Conservation (phyloP, 2,329 filamentous ascomycete genomes). For the Phialophora macrospora region DNA sequence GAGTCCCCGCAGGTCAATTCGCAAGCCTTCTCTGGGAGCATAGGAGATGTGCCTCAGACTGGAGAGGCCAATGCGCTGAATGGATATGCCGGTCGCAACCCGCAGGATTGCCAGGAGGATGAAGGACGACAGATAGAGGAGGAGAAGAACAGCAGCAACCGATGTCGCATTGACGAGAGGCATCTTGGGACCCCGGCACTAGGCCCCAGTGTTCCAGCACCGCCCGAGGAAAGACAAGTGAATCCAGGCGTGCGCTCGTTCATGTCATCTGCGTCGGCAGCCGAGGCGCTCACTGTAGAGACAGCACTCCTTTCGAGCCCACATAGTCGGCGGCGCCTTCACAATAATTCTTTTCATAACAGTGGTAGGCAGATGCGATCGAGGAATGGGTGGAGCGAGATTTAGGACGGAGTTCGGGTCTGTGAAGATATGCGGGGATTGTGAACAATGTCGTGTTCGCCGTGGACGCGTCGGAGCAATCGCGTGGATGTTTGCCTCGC, state of each 20-base stretch:
- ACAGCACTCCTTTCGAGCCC: conserved; percentile 14
- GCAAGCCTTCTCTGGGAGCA: conserved; percentile 83
- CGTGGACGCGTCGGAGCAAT: background rate
- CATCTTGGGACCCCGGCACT: conserved; percentile 43
- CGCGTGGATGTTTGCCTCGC: background rate
- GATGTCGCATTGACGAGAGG: conserved; percentile 70
- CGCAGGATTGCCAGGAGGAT: conserved; percentile 91
- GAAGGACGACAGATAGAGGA: conserved; percentile 89
- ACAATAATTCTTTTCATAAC: conserved; percentile 19
- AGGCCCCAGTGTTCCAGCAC: conserved; percentile 4
- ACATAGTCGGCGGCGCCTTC: conserved; percentile 14
- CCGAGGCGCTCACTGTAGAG: conserved; percentile 9
- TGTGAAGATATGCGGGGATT: conserved; percentile 1
- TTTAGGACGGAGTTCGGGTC: background rate
- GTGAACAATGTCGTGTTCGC: conserved; percentile 1
- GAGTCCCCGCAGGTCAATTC: conserved; percentile 85
- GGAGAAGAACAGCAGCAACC: conserved; percentile 81
- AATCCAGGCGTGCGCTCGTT: conserved; percentile 3
- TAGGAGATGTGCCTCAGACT: conserved; percentile 90
- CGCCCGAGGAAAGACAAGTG: conserved; percentile 8
- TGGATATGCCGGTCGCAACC: conserved; percentile 90
- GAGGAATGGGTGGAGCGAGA: background rate
- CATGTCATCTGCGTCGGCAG: conserved; percentile 19
- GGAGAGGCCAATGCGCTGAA: conserved; percentile 91
- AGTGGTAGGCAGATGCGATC: background rate